These are phyloP conservation scores for Salvia hispanica DNA, from an alignment of 257 asterid species.

Conservation along the genomic window DNA sequence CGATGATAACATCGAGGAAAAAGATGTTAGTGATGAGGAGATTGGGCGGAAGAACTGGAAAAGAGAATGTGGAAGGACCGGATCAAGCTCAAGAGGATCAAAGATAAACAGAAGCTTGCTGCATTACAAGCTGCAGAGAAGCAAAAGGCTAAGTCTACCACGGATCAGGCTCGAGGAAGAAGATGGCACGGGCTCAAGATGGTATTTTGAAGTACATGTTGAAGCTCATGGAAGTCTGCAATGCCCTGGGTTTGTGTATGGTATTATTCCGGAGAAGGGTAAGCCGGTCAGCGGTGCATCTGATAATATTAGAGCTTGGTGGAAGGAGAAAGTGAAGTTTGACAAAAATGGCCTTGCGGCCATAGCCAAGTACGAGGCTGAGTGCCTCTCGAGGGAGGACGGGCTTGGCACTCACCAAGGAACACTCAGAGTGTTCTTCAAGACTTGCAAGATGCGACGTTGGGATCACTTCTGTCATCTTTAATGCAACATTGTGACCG, in stretches of 20 bases:
- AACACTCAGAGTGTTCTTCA: conserved; percentile 33
- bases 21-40: conserved; percentile 79
- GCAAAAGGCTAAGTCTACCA: conserved; percentile 48
- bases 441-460: conserved; percentile 53
- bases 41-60: conserved; percentile 63
- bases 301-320: conserved; percentile 58
- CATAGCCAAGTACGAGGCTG: conserved; percentile 46
- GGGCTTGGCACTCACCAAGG: conserved; percentile 28
- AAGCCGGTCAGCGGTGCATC: conserved; percentile 66
- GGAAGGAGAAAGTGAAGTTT: conserved; percentile 63
- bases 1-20: conserved; percentile 55
- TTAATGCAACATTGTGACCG: conserved; percentile 59
- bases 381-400: conserved; percentile 40
- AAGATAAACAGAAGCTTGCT: conserved; percentile 61
- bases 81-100: conserved; percentile 65
- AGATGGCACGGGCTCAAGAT: conserved; percentile 64
- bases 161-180: conserved; percentile 63
- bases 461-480: conserved; percentile 56
- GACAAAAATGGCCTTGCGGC: conserved; percentile 63
- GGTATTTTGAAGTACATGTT: conserved; percentile 62
- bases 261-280: conserved; percentile 62
- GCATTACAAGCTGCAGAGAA: conserved; percentile 56
- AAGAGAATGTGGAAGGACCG: conserved; percentile 78
- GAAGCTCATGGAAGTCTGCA: conserved; percentile 61
- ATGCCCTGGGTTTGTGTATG: conserved; percentile 63